These are phyloP conservation scores for Beta vulgaris DNA, from an alignment of 148 eudicot species.

Conservation along the genomic window DNA sequence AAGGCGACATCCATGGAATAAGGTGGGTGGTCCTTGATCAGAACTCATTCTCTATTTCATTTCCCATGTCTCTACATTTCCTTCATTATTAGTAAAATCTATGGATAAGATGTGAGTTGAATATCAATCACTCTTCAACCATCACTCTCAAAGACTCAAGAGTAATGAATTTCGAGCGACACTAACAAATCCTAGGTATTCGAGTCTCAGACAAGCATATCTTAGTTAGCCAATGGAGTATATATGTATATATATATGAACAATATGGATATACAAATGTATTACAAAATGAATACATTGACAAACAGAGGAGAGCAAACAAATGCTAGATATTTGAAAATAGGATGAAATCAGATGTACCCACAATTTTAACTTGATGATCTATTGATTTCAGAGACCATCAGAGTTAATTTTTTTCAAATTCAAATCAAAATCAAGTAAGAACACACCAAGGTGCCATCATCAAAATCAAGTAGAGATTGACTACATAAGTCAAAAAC, in stretches of 20 bases:
- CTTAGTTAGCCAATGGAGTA: not conserved
- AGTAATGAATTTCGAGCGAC: not conserved
- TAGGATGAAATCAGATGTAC: not conserved
- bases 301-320: not conserved
- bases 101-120: not conserved
- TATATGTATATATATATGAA: not conserved
- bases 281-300: not conserved
- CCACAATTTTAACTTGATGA: not conserved
- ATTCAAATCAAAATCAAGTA: not conserved
- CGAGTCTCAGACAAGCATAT: slow-evolving; percentile 4
- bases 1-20: slow-evolving; percentile 6
- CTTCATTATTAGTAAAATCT: not conserved
- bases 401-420: not conserved
- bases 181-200: not conserved
- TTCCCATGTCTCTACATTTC: not conserved
- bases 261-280: not conserved
- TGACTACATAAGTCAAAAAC: not conserved
- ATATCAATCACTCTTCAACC: not conserved
- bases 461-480: not conserved
- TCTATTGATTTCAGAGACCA: slow-evolving; percentile 11
- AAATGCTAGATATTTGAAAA: not conserved
- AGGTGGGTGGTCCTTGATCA: not conserved
- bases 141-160: not conserved
- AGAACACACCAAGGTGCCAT: not conserved
- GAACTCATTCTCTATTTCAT: not conserved